Percentiles rank a stretch among this genome's conserved stretches.
These are phyloP conservation scores for Suillus bovinus DNA, from an alignment of 768 basidiomycete genomes.

Conservation along the genomic window DNA sequence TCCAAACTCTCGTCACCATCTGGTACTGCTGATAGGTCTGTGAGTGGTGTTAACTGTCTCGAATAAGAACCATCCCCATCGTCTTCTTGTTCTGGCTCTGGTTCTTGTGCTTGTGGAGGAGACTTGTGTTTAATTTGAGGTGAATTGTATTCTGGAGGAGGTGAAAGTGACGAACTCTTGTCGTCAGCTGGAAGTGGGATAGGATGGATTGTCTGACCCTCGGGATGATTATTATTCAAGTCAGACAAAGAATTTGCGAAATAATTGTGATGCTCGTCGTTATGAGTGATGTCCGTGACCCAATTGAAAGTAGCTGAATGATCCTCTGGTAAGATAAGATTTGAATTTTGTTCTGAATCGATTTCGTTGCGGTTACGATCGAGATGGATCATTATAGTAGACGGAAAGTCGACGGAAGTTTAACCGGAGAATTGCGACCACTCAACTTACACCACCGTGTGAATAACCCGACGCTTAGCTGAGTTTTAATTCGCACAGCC, in stretches of 20 bases:
- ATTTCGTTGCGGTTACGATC: slow-evolving; percentile 50
- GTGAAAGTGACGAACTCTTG: slow-evolving; percentile 58
- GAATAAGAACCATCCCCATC: slow-evolving; percentile 46
- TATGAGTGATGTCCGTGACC: slow-evolving; percentile 29
- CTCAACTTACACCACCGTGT: not conserved
- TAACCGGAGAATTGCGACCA: slow-evolving; percentile 5
- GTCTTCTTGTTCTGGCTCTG: slow-evolving; percentile 34
- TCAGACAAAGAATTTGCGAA: slow-evolving; percentile 28
- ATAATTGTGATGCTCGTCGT: slow-evolving; percentile 23
- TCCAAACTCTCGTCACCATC: slow-evolving; percentile 48
- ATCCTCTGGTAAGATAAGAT: slow-evolving; percentile 43
- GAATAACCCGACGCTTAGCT: too few relatives aligned
- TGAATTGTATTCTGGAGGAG: slow-evolving; percentile 48
- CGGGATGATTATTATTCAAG: slow-evolving; percentile 11
- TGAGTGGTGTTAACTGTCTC: slow-evolving; percentile 70
- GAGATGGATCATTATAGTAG: slow-evolving; percentile 48
- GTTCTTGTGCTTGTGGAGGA: slow-evolving; percentile 17
- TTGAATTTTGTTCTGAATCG: slow-evolving; percentile 39
- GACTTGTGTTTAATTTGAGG: slow-evolving; percentile 30
- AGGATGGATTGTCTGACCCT: slow-evolving; percentile 18
- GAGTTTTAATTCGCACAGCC: too few relatives aligned
- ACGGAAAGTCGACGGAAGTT: slow-evolving; percentile 6
- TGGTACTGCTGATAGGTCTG: slow-evolving; percentile 71
- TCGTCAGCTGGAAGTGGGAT: slow-evolving; percentile 32
- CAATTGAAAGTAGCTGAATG: slow-evolving; percentile 34